Percentiles rank a stretch among this genome's conserved stretches.
phyloP scores from a whole-genome alignment of 2,329 filamentous ascomycete species.

The Drechmeria coniospora region DNA sequence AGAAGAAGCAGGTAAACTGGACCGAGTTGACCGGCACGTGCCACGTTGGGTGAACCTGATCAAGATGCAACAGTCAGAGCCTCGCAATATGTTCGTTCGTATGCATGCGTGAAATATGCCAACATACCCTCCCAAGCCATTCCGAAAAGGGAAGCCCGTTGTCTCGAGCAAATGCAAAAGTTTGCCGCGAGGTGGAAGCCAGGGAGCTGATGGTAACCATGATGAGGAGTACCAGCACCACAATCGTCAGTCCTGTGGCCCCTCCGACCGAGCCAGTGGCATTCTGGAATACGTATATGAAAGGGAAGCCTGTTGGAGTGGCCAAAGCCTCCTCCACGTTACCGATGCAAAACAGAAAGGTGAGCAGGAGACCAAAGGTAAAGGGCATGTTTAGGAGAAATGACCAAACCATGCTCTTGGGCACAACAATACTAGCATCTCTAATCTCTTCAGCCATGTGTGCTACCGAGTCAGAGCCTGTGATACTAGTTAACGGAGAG shows the following conservation, averaged over 20 bases:
- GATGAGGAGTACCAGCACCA: conserved; percentile 11
- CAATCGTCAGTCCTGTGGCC: conserved; percentile 11
- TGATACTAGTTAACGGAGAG: neutral
- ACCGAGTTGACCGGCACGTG: conserved; percentile 18
- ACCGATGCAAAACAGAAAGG: conserved; percentile 9
- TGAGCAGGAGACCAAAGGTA: conserved; percentile 10
- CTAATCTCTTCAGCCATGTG: conserved; percentile 8
- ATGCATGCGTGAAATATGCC: neutral
- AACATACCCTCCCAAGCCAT: conserved; percentile 5
- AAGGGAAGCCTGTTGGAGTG: conserved; percentile 9
- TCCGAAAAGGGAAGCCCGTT: conserved; percentile 12
- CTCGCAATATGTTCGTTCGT: too few species aligned
- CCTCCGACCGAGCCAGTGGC: conserved; percentile 7
- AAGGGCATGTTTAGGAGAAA: conserved; percentile 8
- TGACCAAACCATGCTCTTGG: conserved; percentile 6
- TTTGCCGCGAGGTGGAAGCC: conserved; percentile 14
- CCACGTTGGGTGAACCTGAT: conserved; percentile 6
- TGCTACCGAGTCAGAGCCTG: conserved; percentile 6
- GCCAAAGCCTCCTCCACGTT: conserved; percentile 3
- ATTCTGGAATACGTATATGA: conserved; percentile 15
- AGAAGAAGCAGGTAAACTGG: conserved; percentile 12
- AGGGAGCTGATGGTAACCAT: conserved; percentile 13
- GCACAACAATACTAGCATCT: conserved; percentile 7
- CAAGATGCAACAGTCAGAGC: too few species aligned
- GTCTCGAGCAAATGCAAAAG: conserved; percentile 19